Base-by-base conservation (phyloP, 352 stramenopile species). In the Aphanomyces euteiches region DNA sequence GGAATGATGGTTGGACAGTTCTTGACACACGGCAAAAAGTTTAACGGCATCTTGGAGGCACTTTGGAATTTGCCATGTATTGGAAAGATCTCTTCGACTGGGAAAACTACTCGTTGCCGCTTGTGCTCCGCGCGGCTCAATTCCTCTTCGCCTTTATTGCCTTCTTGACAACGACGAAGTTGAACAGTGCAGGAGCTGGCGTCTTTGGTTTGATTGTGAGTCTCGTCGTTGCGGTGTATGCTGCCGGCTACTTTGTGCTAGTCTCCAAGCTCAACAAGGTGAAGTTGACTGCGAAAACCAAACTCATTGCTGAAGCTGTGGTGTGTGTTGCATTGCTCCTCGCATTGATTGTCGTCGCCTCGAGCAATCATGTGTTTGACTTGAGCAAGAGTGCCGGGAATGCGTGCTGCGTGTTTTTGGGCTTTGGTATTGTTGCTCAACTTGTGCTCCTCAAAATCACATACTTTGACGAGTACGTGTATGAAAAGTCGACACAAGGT, bases 31-130 rank as follows among this genome's bases (percentile, higher is more conserved):
- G 28, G 28, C 28, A 28, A 28, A 28, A 28, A 28, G 28, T 28
- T 28, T 2, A 28, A 28, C 28, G 28, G 28, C 28, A 28, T 28
- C 28, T 28, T 28, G 28, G 28, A 28, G 28, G 28, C 45, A 53
- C 2, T 53, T 2, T 15, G n/a, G 45, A 15, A 53, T 53, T 53
- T 53, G n/a, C 45, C 45, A 53, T 53, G 45, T 15, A 15, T 53
- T 53, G 45, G 45, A 15, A 19, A 19, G 45, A 53, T 19, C 13
- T 19, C 13, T 53, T 53, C 45, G 45, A 53, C 45, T 53, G 45
- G 45, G 45, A 53, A 53, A 53, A 53, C 45, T 53, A 53, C 45
- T 53, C 45, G 45, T 19, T 53, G 45, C 45, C 45, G 45, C 45
- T 53, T 15, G 45, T 53, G 45, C 45, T 53, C n/a, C 45, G 45